Evolutionary conservation across 2,329 filamentous ascomycete species (phyloP).

Genomic region (Alternaria angustiovoidea): DNA sequence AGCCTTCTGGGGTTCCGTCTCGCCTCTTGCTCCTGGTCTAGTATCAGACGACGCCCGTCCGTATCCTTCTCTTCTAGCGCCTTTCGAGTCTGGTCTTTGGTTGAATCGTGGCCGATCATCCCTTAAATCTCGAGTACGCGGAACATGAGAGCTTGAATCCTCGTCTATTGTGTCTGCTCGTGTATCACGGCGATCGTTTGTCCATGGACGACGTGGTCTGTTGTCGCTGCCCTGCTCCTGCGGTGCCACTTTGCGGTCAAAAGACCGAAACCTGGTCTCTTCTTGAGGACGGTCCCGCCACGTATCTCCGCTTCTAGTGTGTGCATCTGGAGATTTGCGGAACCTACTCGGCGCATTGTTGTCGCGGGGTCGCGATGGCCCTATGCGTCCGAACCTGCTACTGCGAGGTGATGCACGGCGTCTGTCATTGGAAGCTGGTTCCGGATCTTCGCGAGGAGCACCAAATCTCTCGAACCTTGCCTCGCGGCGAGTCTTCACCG

Average conservation of each 20-base stretch:
- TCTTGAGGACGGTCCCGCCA: neutral
- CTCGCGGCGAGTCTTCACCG: constrained; percentile 9
- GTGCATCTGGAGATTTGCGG: neutral
- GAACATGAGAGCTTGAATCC: neutral
- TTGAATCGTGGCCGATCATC: constrained; percentile 5
- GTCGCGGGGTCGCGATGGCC: constrained; percentile 9
- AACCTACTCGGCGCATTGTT: constrained; percentile 5
- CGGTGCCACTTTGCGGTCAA: neutral
- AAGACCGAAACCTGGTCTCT: neutral
- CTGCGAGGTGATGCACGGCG: neutral
- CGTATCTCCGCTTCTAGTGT: neutral
- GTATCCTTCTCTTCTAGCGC: constrained; percentile 9
- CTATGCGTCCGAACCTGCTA: constrained; percentile 15
- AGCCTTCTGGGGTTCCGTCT: neutral
- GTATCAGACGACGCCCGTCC: neutral
- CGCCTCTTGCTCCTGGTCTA: neutral
- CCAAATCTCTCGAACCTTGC: constrained; percentile 18
- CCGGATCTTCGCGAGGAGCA: constrained; percentile 8
- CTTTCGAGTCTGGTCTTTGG: constrained; percentile 13
- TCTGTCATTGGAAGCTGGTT: neutral
- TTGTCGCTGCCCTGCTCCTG: neutral
- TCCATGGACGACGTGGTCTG: neutral
- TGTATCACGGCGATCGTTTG: neutral
- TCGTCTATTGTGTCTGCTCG: neutral
- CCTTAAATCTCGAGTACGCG: neutral